Base-by-base conservation (phyloP, 257 asterid species). In the Mentha longifolia region DNA sequence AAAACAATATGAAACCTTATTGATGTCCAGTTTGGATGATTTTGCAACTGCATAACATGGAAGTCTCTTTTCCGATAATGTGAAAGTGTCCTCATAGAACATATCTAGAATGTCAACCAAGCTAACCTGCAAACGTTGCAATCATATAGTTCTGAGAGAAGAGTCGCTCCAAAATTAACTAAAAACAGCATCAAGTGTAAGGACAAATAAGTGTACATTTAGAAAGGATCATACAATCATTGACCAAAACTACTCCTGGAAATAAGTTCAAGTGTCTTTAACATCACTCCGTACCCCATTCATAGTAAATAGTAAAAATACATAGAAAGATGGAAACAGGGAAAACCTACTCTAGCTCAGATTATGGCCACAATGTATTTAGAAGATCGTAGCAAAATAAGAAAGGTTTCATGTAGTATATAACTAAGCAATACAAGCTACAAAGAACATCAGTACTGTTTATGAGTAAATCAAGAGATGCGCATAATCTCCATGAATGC, bases 1-100 rank as follows among this genome's bases (percentile, higher is more conserved):
- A 65, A 52, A 61, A 37, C 20, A 68, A 56, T 5, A 45, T 15
- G 22, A 57, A 80, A 89, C 98, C 97, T 91, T 87, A 68, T 57
- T 75, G 61, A 67, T 68, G 31, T 77, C 64, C 68, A 77, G 46
- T 68, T 74, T 74, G 80, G 95, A 78, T 22, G 88, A 73, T 75
- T 78, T 87, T 76, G 84, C 83, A 74, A 75, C 85, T 31, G 88
- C 82, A 78, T 76, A 75, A 52, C 84, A 86, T 67, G 85, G 76
- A 57, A 93, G 73, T 67, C 80, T 85, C 75, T 89, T 87, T 68
- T 63, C 65, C 30, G 96, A 97, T 77, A 93, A 80, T 57, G 98
- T 87, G 83, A 82, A 93, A 52, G 78, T 80, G 83, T 93, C 98
- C 82, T 93, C 97, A 72, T 82, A 93, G 81, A 84, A 93, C 89